Conservation (phyloP, 371 early-diverging fungal genomes). For the Smittium mucronatum region DNA sequence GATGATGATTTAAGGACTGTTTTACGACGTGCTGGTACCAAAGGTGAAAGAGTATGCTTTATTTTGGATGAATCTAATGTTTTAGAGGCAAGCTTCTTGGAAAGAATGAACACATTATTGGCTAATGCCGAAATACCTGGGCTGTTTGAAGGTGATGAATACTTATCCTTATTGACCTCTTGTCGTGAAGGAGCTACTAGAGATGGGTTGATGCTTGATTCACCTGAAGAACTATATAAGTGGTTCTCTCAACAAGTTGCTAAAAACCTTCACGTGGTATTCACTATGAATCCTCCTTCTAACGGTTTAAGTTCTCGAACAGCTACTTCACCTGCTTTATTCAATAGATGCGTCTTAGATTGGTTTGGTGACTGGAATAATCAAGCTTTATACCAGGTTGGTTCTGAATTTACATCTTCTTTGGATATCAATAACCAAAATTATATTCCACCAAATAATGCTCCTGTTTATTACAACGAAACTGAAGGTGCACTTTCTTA, state of each 20-base stretch:
- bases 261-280: conserved; percentile 94
- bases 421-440: conserved; percentile 72
- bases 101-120: conserved; percentile 96
- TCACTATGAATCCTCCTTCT: conserved; percentile 98
- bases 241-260: conserved; percentile 96
- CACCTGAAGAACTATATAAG: conserved; percentile 87
- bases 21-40: conserved; percentile 84
- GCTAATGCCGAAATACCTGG: conserved; percentile 98
- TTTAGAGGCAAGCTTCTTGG: conserved; percentile 89
- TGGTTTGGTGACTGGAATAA: conserved; percentile 99
- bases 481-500: conserved; percentile 60
- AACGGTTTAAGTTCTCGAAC: conserved; percentile 86
- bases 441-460: conserved; percentile 53
- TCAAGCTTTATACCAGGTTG: conserved; percentile 95
- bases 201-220: conserved; percentile 88
- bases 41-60: conserved; percentile 96
- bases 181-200: conserved; percentile 90
- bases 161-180: conserved; percentile 80
- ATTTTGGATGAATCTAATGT: conserved; percentile 97
- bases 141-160: conserved; percentile 96
- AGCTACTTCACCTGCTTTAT: conserved; percentile 96
- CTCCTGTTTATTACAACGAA: conserved; percentile 69
- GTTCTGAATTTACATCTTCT: conserved; percentile 80
- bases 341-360: conserved; percentile 98
- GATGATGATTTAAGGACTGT: conserved; percentile 92